Percentiles rank a stretch among this genome's conserved stretches.
Conservation (phyloP, 2,329 filamentous ascomycete species). For the Pezicula neosporulosa region DNA sequence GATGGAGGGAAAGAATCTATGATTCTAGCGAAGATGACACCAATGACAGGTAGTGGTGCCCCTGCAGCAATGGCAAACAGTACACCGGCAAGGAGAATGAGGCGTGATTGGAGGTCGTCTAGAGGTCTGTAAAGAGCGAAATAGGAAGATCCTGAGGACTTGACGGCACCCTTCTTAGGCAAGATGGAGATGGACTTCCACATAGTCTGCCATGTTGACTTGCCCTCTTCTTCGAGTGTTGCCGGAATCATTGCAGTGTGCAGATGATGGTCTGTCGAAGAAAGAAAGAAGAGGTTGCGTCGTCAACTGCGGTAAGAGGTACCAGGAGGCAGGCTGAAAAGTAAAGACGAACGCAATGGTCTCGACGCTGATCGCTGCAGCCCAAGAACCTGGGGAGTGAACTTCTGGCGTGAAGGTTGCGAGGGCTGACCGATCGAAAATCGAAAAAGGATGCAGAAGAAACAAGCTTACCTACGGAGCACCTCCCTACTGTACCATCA, state of each 20-base stretch:
- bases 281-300: too few relatives aligned
- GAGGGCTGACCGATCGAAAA: too few relatives aligned
- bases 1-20: conserved; percentile 53
- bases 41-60: conserved; percentile 60
- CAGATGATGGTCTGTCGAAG: not conserved
- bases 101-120: conserved; percentile 32
- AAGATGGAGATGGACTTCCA: conserved; percentile 4
- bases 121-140: conserved; percentile 42
- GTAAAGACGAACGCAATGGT: too few relatives aligned
- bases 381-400: too few relatives aligned
- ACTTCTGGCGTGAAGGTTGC: too few relatives aligned
- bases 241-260: conserved; percentile 8
- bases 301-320: not conserved
- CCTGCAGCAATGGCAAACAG: conserved; percentile 53
- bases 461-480: too few relatives aligned
- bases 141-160: conserved; percentile 40
- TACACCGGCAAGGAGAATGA: conserved; percentile 34
- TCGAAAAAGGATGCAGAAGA: too few relatives aligned
- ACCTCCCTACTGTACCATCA: too few relatives aligned
- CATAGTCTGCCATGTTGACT: conserved; percentile 9
- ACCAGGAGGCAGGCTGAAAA: too few relatives aligned
- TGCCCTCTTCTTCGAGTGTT: conserved; percentile 6
- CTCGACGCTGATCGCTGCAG: too few relatives aligned
- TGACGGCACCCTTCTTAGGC: conserved; percentile 37
- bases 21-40: conserved; percentile 61